Evolutionary conservation across 2,329 filamentous ascomycete genomes (phyloP).

Genomic region (Penicillium sp.): DNA sequence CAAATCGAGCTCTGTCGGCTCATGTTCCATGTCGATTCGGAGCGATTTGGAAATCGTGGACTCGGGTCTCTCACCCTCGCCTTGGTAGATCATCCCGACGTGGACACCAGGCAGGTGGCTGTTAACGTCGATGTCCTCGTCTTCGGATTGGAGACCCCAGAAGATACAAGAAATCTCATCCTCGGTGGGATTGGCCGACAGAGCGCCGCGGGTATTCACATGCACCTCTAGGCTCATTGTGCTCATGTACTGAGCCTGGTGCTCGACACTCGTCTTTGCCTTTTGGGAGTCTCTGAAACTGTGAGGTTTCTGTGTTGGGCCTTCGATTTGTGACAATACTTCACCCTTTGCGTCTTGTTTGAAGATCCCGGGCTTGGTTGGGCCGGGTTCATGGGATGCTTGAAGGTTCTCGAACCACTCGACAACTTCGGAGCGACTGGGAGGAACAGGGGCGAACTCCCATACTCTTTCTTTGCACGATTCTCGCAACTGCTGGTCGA

Average conservation of each 20-base stretch:
- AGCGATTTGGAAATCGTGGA: conserved; percentile 59
- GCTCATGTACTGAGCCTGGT: conserved; percentile 91
- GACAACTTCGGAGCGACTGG: conserved; percentile 63
- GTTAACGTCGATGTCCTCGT: conserved; percentile 51
- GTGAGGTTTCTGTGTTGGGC: conserved; percentile 75
- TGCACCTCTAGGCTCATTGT: conserved; percentile 92
- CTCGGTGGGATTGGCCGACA: conserved; percentile 82
- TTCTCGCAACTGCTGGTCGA: conserved; percentile 50
- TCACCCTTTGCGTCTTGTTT: conserved; percentile 24
- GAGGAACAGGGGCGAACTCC: conserved; percentile 69
- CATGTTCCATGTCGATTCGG: conserved; percentile 62
- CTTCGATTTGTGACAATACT: conserved; percentile 75
- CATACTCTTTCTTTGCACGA: conserved; percentile 64
- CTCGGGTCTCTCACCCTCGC: conserved; percentile 55
- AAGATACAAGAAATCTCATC: conserved; percentile 86
- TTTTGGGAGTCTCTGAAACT: conserved; percentile 84
- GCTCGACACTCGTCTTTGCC: conserved; percentile 66
- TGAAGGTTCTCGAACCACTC: conserved; percentile 56
- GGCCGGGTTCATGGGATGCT: conserved; percentile 4
- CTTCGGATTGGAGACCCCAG: conserved; percentile 79
- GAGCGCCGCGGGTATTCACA: conserved; percentile 73
- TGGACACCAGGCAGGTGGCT: conserved; percentile 49
- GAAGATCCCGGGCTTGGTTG: conserved; percentile 4
- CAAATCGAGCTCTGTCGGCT: conserved; percentile 75
- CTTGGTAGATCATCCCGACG: conserved; percentile 68